Evolutionary conservation across 495 filamentous ascomycete genomes (phyloP), one percentile per base, ranked within the genome.

Genomic region (Daldinia loculata): DNA sequence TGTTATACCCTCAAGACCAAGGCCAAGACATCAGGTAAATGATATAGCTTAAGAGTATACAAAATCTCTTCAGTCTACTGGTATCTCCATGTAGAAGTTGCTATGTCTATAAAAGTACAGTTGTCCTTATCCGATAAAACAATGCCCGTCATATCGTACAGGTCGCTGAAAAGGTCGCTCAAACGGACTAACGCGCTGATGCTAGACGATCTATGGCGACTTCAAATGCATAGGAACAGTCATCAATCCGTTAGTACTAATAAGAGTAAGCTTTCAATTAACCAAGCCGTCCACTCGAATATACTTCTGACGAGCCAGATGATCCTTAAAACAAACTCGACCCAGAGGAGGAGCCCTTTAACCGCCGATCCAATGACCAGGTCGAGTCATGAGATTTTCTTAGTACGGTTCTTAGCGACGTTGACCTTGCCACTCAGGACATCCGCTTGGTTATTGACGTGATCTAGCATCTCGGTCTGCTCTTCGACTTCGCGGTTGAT

Each of bases 401-500:
- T 87, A n/a, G 92, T 84, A 59, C 93, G 84, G 78, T 93, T 91
- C 84, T 91, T 96, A 36, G 89, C 93, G 71, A 97, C 85, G 58
- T 87, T 85, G 61, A 97, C 80, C 86, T 99, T 99, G 71, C 86
- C 84, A 55, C 86, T 85, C 51, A 95, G 80, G 56, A 89, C 80
- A 66, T 91, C 89, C 4, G 88, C 87, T 83, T 97, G 93, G 74
- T 91, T 84, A 78, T 94, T 91, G 38, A 95, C 74, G 78, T 91
- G 70, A 27, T 85, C 86, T 70, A 99, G 80, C 88, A 97, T 86
- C 72, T 90, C 88, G 76, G 90, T 94, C 84, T 99, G 95, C 60
- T 90, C 77, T 74, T 90, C 88, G 75, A 98, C 80, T 81, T 99
- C 96, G 66, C 92, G 87, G 74, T 94, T 87, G 67, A 98, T 97